Evolutionary conservation across 352 stramenopile species (phyloP), one percentile per base, ranked within the genome.

Genomic region (Pythium phragmiticola): DNA sequence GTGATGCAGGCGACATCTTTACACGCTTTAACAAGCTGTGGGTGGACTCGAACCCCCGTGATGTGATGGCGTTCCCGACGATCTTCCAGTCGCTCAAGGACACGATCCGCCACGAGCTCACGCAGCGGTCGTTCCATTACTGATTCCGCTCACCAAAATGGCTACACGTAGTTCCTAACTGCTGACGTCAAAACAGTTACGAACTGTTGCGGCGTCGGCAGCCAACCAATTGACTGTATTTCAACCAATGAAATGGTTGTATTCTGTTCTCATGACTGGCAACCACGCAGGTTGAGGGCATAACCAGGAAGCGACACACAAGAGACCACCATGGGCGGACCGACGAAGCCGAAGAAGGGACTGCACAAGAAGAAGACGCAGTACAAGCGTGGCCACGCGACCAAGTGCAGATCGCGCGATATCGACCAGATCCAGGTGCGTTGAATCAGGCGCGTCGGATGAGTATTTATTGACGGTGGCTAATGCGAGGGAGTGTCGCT

Each of bases 361-460:
- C 72, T 80, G 19, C 80, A 88, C 72, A 79, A 76, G 63, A 95
- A 94, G 74, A 94, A 94, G 70, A 95, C 92, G 63, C 73, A 88
- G 53, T 95, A 94, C 83, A 92, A 92, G 75, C 83, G 84, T 60
- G 73, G 76, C 41, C 87, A 95, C 65, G 74, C 82, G 52, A 95
- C 87, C 60, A 94, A 93, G 73, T 87, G 82, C 61, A 79, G 87
- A 63, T 48, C 77, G 53, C 83, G 87, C 33, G 87, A 95, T 49
- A 76, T 95, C 13, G 87, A 95, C 57, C 87, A 95, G 80, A 94
- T 95, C 67, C 87, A 94, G 74, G 77, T 65, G 23, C 37, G 37
- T 43, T 43, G n/a, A 49, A 21, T 21, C 21, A 21, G 21, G 43
- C 16, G 43, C 43, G 19, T 49, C 17, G 5, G 17, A 6, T 28